Evolutionary conservation across 1,284 basidiomycete genomes (phyloP), one percentile per base, ranked within the genome.

Genomic region (Pseudozyma pruni): DNA sequence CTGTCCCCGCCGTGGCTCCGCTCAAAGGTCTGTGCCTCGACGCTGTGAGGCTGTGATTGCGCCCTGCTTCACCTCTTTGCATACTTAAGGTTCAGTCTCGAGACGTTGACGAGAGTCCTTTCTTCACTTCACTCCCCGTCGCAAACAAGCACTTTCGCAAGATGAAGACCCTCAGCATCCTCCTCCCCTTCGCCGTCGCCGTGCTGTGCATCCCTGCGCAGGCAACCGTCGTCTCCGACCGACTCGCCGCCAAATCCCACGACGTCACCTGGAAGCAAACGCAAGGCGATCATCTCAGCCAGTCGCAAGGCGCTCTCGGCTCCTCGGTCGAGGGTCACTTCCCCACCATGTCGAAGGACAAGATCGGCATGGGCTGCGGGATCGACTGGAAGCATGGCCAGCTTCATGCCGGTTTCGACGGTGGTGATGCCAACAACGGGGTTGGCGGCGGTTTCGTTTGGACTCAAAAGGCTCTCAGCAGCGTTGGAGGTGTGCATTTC

Each of bases 401-500:
- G 11, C 37, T 67, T 19, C 48, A 56, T 27, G 48, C 57, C 10
- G 63, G 57, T 10, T 60, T 67, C 43, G 41, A 67, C 20, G 57
- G 52, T 16, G 63, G 63, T n/a, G 49, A 61, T 29, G 19, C n/a
- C 4, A 10, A 40, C 11, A 52, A 49, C 25, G 58, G 64, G 9
- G 46, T 46, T 6, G 64, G 58, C 17, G 54, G 58, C 7, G 64
- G 58, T 4, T 68, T 68, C 38, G 23, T 22, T 8, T 68, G 64
- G 64, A 33, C 14, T 9, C 31, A 38, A 7, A 1, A 47, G 6
- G 35, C 34, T 1, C n/a, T 68, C 13, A 42, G 44, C 33, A 27
- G 49, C 20, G 46, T 50, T 32, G 35, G 46, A 0, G 64, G 64
- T 13, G 45, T 68, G 1, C 41, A 50, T 16, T 58, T 54, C 19